Conservation (phyloP, 305 asterid species). For the Rubia tinctorum region DNA sequence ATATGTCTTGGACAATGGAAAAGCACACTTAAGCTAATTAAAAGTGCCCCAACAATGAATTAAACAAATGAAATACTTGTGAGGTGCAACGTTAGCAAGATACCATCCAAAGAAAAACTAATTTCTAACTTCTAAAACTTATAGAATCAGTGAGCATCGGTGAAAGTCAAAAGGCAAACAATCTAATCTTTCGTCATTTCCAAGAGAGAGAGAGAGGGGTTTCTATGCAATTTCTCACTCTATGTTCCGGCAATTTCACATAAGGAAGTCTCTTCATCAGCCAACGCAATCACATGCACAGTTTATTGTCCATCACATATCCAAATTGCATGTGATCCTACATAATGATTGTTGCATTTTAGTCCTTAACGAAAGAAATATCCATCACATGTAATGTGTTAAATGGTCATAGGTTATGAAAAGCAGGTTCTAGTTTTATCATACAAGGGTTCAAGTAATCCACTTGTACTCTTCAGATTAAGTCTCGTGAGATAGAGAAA, state of each 20-base stretch:
- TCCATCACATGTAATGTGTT: not conserved
- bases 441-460: not conserved
- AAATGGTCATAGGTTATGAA: not conserved
- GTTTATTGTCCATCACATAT: constrained; percentile 76
- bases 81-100: not conserved
- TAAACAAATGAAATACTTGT: not conserved
- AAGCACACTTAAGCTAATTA: not conserved
- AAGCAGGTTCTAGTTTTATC: not conserved
- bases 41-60: not conserved
- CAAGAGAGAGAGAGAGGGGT: constrained; percentile 26
- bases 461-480: not conserved
- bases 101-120: not conserved
- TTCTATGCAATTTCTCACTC: constrained; percentile 31
- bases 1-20: not conserved
- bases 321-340: constrained; percentile 72
- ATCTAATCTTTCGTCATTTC: not conserved
- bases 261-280: constrained; percentile 45
- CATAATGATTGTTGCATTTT: constrained; percentile 21
- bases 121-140: not conserved
- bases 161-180: too few relatives aligned
- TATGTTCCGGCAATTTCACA: constrained; percentile 41
- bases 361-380: not conserved
- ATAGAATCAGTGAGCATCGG: too few relatives aligned
- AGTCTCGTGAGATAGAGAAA: constrained; percentile 5
- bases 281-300: constrained; percentile 49